Percentiles rank a stretch among this genome's conserved stretches.
phyloP scores from a whole-genome alignment of 2,329 filamentous ascomycete species.

The Xylariaceae sp. region DNA sequence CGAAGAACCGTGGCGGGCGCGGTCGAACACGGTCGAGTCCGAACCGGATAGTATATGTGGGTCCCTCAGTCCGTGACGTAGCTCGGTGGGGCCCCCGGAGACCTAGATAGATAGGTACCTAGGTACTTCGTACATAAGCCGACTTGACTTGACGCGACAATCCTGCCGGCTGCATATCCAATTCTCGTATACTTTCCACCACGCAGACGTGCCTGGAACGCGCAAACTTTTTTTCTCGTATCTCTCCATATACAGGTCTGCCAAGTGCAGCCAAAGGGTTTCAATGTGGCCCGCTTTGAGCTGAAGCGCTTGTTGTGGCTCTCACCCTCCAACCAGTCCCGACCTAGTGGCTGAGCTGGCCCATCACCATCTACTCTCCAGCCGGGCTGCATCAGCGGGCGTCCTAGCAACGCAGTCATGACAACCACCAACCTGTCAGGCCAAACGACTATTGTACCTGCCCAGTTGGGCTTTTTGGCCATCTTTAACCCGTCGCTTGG shows the following conservation, averaged over 20 bases:
- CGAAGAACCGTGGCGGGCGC: too few species aligned
- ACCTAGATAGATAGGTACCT: neutral
- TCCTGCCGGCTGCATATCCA: too few species aligned
- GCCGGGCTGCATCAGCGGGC: neutral
- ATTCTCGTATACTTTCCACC: neutral
- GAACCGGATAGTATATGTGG: neutral
- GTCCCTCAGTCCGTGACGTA: neutral
- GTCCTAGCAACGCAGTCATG: conserved; percentile 14
- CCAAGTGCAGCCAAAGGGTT: conserved; percentile 2
- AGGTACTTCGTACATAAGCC: too few species aligned
- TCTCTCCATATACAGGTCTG: neutral
- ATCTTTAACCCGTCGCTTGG: conserved; percentile 83
- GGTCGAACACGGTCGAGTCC: neutral
- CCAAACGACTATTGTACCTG: conserved; percentile 55
- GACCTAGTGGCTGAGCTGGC: neutral
- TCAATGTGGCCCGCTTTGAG: neutral
- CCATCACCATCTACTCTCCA: neutral
- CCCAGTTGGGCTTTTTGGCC: conserved; percentile 82
- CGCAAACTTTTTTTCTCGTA: neutral
- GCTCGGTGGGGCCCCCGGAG: neutral
- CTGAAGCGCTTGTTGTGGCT: neutral
- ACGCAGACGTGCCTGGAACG: neutral
- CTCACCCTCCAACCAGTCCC: neutral
- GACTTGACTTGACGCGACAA: too few species aligned
- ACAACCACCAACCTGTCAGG: conserved; percentile 21